Percentiles rank a stretch among this genome's conserved stretches.
Evolutionary conservation across 768 basidiomycete genomes (phyloP).

Genomic region (Austroboletus festivus): DNA sequence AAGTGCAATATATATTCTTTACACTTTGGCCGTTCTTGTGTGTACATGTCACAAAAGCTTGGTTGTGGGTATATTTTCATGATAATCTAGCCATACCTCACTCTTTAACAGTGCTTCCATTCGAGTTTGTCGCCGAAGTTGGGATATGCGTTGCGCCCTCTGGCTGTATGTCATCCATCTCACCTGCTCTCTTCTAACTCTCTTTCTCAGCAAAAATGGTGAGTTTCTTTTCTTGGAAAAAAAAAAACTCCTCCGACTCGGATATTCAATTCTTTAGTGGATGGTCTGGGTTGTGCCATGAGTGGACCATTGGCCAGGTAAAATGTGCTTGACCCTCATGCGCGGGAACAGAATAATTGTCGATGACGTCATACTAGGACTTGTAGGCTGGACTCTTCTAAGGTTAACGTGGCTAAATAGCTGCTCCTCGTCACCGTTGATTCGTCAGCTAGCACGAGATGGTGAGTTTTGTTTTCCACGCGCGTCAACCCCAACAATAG

Average conservation of each 20-base stretch:
- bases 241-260: not conserved
- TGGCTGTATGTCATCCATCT: conserved; percentile 11
- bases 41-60: not conserved
- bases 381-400: conserved; percentile 6
- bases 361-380: conserved; percentile 8
- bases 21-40: not conserved
- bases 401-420: not conserved
- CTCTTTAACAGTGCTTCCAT: not conserved
- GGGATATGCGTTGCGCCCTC: conserved; percentile 10
- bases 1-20: conserved; percentile 12
- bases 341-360: conserved; percentile 11
- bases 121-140: conserved; percentile 5
- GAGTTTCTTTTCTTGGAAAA: not conserved
- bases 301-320: not conserved
- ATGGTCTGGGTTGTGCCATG: conserved; percentile 8
- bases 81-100: not conserved
- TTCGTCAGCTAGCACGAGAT: conserved; percentile 21
- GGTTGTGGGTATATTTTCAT: not conserved
- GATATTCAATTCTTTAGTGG: conserved; percentile 15
- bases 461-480: conserved; percentile 10
- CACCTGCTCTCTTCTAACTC: not conserved
- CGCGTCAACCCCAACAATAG: too few species aligned
- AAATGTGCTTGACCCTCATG: not conserved
- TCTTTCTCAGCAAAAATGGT: conserved; percentile 8
- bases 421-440: conserved; percentile 2